These are phyloP conservation scores for Cunninghamia lanceolata DNA, from an alignment of 75 land plant genomes.

Conservation along the genomic window DNA sequence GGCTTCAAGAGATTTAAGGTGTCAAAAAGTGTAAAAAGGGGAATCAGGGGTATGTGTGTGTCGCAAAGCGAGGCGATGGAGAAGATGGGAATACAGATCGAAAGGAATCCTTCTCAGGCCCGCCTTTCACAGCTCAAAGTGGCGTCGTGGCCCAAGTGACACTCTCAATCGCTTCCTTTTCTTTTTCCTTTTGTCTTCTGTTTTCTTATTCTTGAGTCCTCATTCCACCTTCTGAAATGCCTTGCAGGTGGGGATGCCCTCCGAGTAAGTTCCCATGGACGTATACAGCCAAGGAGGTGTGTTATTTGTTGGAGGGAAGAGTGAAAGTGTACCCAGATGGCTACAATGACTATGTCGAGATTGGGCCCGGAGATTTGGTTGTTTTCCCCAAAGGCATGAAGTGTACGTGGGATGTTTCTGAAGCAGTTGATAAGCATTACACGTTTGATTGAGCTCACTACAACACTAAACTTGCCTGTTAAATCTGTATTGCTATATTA, in stretches of 20 bases:
- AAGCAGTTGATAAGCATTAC: constrained; percentile 85
- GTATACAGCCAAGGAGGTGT: constrained; percentile 49
- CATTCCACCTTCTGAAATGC: too few species aligned
- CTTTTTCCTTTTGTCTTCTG: background rate
- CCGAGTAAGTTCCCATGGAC: constrained; percentile 86
- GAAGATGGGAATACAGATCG: constrained; percentile 70
- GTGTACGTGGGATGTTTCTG: constrained; percentile 88
- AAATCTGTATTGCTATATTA: background rate
- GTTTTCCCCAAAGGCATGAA: constrained; percentile 94
- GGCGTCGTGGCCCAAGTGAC: constrained; percentile 84
- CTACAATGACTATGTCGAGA: constrained; percentile 63
- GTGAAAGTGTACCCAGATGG: constrained; percentile 89
- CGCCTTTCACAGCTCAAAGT: constrained; percentile 71
- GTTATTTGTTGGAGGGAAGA: constrained; percentile 63
- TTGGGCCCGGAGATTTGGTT: constrained; percentile 87
- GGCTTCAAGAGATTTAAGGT: background rate
- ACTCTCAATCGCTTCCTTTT: background rate
- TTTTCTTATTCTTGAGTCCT: too few species aligned
- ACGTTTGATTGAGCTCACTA: constrained; percentile 32
- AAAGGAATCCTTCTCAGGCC: constrained; percentile 61
- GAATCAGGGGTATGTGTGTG: background rate
- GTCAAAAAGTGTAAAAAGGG: background rate
- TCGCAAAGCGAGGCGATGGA: constrained; percentile 37
- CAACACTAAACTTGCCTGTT: background rate
- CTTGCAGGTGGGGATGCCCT: constrained; percentile 72